phyloP scores from a whole-genome alignment of 306 rosid species.

The Quercus gilva region DNA sequence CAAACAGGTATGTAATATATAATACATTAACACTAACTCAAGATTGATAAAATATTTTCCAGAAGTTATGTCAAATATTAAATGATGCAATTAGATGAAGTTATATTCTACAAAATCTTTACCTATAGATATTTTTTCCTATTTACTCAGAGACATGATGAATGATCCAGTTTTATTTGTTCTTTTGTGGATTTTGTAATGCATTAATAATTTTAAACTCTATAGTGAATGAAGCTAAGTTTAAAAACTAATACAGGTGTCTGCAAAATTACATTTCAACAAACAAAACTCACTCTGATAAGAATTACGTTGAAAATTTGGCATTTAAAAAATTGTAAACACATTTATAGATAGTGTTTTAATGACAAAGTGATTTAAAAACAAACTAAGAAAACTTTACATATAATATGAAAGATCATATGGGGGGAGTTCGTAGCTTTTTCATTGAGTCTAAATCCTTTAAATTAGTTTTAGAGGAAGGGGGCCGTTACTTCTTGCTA shows the following conservation, averaged over 20 bases:
- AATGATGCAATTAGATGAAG: not conserved
- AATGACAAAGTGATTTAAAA: not conserved
- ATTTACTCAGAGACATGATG: not conserved
- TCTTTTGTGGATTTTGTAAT: not conserved
- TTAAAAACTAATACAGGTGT: not conserved
- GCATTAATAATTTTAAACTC: too few species aligned
- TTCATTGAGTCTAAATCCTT: too few species aligned
- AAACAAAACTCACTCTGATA: not conserved
- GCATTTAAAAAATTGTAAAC: not conserved
- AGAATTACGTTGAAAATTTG: not conserved
- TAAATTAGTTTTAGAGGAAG: too few species aligned
- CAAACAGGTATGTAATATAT: not conserved
- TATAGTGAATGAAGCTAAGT: not conserved
- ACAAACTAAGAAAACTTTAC: not conserved
- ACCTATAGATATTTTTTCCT: not conserved
- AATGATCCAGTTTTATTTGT: not conserved
- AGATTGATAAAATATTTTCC: not conserved
- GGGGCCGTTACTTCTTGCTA: too few species aligned
- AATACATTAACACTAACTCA: not conserved
- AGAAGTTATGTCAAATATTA: not conserved
- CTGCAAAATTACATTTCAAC: not conserved
- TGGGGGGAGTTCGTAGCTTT: too few species aligned
- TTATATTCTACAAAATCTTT: not conserved
- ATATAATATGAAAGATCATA: not conserved
- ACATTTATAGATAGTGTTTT: not conserved